phyloP scores from a whole-genome alignment of 176 grass and related monocot species.

The sorghum (Sorghum bicolor) region DNA sequence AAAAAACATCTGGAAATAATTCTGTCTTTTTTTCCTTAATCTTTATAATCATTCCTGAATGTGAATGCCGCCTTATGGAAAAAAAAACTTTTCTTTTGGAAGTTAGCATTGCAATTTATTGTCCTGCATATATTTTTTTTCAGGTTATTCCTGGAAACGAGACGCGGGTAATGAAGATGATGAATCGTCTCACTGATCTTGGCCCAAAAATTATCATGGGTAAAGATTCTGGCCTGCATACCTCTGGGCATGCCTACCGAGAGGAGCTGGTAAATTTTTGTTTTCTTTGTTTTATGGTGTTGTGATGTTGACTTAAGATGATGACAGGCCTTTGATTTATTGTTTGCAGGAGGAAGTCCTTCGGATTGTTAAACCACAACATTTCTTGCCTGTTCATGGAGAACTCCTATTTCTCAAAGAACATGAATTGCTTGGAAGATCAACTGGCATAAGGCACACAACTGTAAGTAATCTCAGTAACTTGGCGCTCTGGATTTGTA shows the following conservation, averaged over 20 bases:
- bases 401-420: slow-evolving; percentile 96
- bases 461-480: slow-evolving; percentile 66
- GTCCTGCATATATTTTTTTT: slow-evolving; percentile 20
- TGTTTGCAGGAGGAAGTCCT: slow-evolving; percentile 96
- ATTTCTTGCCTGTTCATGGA: slow-evolving; percentile 98
- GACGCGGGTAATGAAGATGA: slow-evolving; percentile 97
- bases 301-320: slow-evolving; percentile 21
- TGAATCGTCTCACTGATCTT: slow-evolving; percentile 88
- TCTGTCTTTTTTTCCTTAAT: background rate
- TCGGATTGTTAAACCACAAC: slow-evolving; percentile 95
- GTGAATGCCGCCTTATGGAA: background rate
- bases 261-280: slow-evolving; percentile 71
- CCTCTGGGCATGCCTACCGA: slow-evolving; percentile 87
- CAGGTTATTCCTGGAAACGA: slow-evolving; percentile 99
- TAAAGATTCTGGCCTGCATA: slow-evolving; percentile 91
- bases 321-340: slow-evolving; percentile 3
- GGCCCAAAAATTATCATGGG: slow-evolving; percentile 95
- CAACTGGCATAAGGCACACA: slow-evolving; percentile 93
- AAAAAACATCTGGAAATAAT: background rate
- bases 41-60: background rate
- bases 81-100: slow-evolving; percentile 3
- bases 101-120: slow-evolving; percentile 20
- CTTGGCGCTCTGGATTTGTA: background rate
- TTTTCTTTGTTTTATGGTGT: slow-evolving; percentile 16
- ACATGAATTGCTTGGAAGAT: slow-evolving; percentile 94